Conservation (phyloP, 371 early-diverging fungal species). For the Chytridium lagenaria region DNA sequence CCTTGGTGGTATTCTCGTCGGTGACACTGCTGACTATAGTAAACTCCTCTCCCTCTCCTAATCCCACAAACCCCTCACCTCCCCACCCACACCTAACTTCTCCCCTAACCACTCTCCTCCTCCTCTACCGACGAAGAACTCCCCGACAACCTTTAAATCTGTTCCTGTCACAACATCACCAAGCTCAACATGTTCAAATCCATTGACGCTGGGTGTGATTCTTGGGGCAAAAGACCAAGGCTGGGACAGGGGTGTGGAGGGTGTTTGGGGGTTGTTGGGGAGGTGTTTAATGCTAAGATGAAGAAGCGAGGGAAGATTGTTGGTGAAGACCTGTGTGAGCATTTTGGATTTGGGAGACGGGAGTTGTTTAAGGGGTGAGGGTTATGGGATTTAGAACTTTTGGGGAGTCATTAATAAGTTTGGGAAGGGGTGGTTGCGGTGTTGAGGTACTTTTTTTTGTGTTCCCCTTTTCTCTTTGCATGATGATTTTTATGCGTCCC, state of each 20-base stretch:
- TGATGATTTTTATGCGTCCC: not conserved
- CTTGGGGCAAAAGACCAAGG: constrained; percentile 62
- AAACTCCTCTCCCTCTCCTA: constrained; percentile 62
- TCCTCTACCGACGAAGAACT: constrained; percentile 54
- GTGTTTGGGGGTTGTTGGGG: constrained; percentile 64
- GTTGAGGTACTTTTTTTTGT: constrained; percentile 15
- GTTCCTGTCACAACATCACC: constrained; percentile 73
- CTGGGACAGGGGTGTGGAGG: constrained; percentile 61
- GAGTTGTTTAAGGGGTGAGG: constrained; percentile 68
- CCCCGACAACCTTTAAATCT: constrained; percentile 71
- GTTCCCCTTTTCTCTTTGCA: not conserved
- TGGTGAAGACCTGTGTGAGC: constrained; percentile 61
- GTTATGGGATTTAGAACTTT: constrained; percentile 62
- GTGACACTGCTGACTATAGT: constrained; percentile 69
- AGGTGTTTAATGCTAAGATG: constrained; percentile 67
- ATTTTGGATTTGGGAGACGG: constrained; percentile 65
- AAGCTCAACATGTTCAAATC: constrained; percentile 62
- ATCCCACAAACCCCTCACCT: constrained; percentile 54
- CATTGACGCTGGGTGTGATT: constrained; percentile 53
- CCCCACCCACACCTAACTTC: constrained; percentile 65
- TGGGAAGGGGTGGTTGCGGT: constrained; percentile 45
- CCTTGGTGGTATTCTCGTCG: constrained; percentile 74
- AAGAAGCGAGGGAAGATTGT: constrained; percentile 62
- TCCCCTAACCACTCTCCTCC: constrained; percentile 53
- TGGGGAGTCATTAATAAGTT: constrained; percentile 54